A percentile compares a stretch with the other conserved stretches of the same genome.
These are phyloP conservation scores for Lentinula detonsa DNA, from an alignment of 768 basidiomycete genomes.

Conservation along the genomic window DNA sequence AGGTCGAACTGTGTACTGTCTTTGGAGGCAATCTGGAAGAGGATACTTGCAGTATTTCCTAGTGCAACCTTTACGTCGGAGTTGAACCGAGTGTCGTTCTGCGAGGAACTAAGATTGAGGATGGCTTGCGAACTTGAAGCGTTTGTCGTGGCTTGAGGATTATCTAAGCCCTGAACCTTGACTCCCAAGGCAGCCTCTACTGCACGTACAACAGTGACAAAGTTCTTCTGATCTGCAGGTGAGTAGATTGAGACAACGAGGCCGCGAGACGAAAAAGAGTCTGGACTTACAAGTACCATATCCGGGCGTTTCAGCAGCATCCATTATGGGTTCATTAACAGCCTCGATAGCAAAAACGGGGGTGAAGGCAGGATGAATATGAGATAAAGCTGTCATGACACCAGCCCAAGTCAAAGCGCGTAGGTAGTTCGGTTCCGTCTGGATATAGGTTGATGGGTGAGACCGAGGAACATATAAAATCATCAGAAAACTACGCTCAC, in stretches of 20 bases:
- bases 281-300: conserved; percentile 58
- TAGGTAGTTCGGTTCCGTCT: conserved; percentile 70
- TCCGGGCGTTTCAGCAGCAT: conserved; percentile 60
- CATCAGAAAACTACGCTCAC: conserved; percentile 28
- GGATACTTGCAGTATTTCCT: conserved; percentile 29
- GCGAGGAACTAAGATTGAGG: neutral
- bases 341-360: conserved; percentile 70
- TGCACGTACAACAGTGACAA: conserved; percentile 61
- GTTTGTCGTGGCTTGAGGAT: neutral
- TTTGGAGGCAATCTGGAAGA: conserved; percentile 23
- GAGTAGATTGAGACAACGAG: neutral
- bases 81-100: conserved; percentile 15
- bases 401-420: conserved; percentile 79
- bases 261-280: neutral
- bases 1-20: conserved; percentile 5
- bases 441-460: neutral
- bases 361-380: conserved; percentile 60
- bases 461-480: neutral
- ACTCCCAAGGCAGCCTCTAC: conserved; percentile 61
- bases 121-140: neutral
- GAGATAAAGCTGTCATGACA: conserved; percentile 69
- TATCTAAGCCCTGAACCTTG: neutral
- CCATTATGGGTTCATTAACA: conserved; percentile 73
- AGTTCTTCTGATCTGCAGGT: conserved; percentile 57
- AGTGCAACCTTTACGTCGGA: conserved; percentile 24